These are phyloP conservation scores for Miscanthus lutarioriparius DNA, from an alignment of 176 grass and related monocot genomes.

Conservation along the genomic window DNA sequence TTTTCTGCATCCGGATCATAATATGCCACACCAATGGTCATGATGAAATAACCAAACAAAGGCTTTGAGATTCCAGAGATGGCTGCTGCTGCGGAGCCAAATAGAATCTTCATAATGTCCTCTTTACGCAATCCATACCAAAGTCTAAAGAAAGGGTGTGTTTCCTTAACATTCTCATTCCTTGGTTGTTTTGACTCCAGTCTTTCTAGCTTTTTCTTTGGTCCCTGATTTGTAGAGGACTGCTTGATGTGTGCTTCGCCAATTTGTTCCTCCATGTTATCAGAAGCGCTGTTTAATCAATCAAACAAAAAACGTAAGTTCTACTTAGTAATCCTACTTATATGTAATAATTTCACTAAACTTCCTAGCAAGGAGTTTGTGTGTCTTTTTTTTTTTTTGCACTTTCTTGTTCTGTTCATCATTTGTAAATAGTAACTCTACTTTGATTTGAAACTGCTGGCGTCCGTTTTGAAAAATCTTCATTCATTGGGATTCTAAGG, in stretches of 20 bases:
- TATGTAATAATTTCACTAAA: constrained; percentile 22
- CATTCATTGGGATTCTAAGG: background rate
- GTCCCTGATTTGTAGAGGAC: constrained; percentile 27
- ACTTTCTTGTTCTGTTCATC: constrained; percentile 23
- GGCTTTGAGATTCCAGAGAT: constrained; percentile 66
- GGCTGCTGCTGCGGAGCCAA: constrained; percentile 64
- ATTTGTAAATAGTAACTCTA: constrained; percentile 7
- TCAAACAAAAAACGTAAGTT: constrained; percentile 29
- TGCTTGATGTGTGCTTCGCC: constrained; percentile 8
- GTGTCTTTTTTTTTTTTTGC: background rate
- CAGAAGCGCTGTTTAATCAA: constrained; percentile 43
- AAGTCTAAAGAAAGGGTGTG: constrained; percentile 44
- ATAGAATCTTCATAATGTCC: constrained; percentile 49
- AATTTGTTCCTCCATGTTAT: constrained; percentile 30
- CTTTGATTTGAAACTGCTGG: background rate
- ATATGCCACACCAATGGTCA: constrained; percentile 67
- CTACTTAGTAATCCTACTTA: constrained; percentile 25
- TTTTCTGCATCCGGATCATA: constrained; percentile 43
- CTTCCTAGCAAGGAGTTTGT: constrained; percentile 7
- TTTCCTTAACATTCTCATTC: constrained; percentile 26
- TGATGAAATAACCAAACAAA: constrained; percentile 66
- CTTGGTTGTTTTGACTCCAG: constrained; percentile 13
- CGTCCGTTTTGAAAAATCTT: constrained; percentile 11
- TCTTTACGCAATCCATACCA: constrained; percentile 58
- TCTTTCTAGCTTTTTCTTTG: constrained; percentile 37